Conservation (phyloP, 306 rosid genomes). For the Purshia tridentata region DNA sequence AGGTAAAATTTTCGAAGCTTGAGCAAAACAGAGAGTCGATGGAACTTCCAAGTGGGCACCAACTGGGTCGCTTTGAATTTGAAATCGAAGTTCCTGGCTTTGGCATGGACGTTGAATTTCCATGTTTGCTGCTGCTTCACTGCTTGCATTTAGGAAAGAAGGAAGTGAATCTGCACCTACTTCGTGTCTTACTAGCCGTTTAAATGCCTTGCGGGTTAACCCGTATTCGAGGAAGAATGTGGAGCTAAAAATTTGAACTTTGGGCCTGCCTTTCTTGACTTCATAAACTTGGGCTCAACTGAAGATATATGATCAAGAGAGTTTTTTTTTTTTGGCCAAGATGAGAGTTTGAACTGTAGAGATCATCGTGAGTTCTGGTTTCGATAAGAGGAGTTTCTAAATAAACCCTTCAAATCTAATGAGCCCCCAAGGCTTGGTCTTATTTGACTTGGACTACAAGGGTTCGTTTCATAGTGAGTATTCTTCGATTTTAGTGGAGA, state of each 20-base stretch:
- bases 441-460: no score
- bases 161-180: background rate
- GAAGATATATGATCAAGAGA: background rate
- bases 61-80: constrained; percentile 31
- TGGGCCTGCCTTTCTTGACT: background rate
- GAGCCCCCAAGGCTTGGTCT: no score
- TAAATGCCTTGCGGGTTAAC: no score
- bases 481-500: no score
- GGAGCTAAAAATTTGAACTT: background rate
- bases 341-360: no score
- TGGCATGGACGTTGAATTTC: constrained; percentile 46
- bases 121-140: constrained; percentile 40
- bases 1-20: constrained; percentile 38
- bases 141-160: constrained; percentile 34
- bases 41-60: constrained; percentile 34
- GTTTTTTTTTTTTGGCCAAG: no score
- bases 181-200: constrained; percentile 28
- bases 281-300: background rate
- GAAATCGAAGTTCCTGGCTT: constrained; percentile 46
- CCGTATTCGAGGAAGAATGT: no score
- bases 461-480: no score
- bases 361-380: no score
- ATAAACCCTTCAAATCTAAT: no score
- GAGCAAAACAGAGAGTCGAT: constrained; percentile 43
- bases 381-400: no score